Evolutionary conservation across 306 rosid genomes (phyloP).

Genomic region (Comarum palustre): DNA sequence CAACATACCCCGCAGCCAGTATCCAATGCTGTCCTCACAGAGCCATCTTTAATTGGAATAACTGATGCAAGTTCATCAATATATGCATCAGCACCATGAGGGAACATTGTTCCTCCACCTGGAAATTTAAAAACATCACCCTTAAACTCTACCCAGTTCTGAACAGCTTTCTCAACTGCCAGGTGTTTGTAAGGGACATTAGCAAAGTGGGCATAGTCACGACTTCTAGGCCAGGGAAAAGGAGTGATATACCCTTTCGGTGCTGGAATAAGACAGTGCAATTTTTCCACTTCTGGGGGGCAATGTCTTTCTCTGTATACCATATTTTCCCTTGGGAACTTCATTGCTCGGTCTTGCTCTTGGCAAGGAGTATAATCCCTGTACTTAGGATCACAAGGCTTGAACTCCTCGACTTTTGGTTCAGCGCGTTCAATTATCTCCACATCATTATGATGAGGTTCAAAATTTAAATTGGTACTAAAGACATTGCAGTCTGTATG

Average conservation of each 20-base stretch:
- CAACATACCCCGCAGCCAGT: conserved; percentile 89
- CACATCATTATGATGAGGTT: conserved; percentile 62
- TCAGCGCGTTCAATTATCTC: conserved; percentile 46
- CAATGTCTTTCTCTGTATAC: conserved; percentile 97
- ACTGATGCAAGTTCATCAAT: conserved; percentile 84
- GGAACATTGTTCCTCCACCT: conserved; percentile 99
- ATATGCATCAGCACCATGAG: conserved; percentile 90
- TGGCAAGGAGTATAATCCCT: conserved; percentile 96
- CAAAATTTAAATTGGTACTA: conserved; percentile 63
- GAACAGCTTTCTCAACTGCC: conserved; percentile 93
- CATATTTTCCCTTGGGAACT: conserved; percentile 91
- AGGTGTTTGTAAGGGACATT: conserved; percentile 80
- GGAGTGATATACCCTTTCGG: conserved; percentile 78
- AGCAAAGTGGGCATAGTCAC: conserved; percentile 82
- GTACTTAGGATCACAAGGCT: conserved; percentile 63
- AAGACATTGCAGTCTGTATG: conserved; percentile 58
- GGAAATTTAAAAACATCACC: conserved; percentile 95
- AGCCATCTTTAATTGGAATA: conserved; percentile 80
- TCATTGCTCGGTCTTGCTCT: conserved; percentile 95
- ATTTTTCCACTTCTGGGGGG: conserved; percentile 71
- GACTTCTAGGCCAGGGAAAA: conserved; percentile 96
- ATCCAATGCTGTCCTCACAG: conserved; percentile 89
- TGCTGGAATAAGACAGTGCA: conserved; percentile 90
- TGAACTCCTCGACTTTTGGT: conserved; percentile 59
- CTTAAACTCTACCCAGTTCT: conserved; percentile 85